phyloP scores from a whole-genome alignment of 108 stramenopile species.

The Cylindrotheca closterium region DNA sequence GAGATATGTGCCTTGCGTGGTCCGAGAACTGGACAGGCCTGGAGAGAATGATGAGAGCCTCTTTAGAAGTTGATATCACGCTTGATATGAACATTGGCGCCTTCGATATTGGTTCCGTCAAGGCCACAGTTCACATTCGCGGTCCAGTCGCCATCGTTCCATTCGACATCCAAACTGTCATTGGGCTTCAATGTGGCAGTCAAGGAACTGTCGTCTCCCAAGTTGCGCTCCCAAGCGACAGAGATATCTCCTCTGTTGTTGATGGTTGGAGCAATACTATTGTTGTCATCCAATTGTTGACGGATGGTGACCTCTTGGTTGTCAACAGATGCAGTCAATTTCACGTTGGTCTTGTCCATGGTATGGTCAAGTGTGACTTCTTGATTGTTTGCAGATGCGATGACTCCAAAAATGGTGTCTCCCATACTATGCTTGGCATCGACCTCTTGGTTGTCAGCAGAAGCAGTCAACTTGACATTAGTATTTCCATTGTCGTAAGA shows the following conservation, averaged over 20 bases:
- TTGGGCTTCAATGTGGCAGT: conserved; percentile 81
- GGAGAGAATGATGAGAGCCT: too few relatives aligned
- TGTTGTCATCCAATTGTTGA: conserved; percentile 70
- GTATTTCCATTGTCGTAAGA: conserved; percentile 74
- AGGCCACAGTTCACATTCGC: conserved; percentile 82
- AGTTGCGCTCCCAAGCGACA: conserved; percentile 74
- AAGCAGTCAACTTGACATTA: conserved; percentile 62
- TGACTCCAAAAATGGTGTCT: conserved; percentile 53
- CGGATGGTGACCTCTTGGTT: conserved; percentile 65
- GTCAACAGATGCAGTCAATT: conserved; percentile 55
- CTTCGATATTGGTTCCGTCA: conserved; percentile 59
- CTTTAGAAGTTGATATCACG: conserved; percentile 80
- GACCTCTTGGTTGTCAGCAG: conserved; percentile 68
- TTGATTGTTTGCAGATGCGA: conserved; percentile 68
- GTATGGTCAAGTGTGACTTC: conserved; percentile 52
- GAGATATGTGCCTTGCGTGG: too few relatives aligned
- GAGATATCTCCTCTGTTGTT: conserved; percentile 65
- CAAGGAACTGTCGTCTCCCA: conserved; percentile 67
- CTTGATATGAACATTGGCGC: conserved; percentile 79
- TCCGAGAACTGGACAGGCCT: too few relatives aligned
- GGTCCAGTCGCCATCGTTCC: conserved; percentile 84
- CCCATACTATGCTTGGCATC: conserved; percentile 57
- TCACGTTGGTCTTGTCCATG: conserved; percentile 60
- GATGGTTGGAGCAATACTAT: conserved; percentile 80
- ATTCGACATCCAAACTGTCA: conserved; percentile 77